Evolutionary conservation across 495 filamentous ascomycete genomes (phyloP).

Genomic region (Hyaloscypha finlandica): DNA sequence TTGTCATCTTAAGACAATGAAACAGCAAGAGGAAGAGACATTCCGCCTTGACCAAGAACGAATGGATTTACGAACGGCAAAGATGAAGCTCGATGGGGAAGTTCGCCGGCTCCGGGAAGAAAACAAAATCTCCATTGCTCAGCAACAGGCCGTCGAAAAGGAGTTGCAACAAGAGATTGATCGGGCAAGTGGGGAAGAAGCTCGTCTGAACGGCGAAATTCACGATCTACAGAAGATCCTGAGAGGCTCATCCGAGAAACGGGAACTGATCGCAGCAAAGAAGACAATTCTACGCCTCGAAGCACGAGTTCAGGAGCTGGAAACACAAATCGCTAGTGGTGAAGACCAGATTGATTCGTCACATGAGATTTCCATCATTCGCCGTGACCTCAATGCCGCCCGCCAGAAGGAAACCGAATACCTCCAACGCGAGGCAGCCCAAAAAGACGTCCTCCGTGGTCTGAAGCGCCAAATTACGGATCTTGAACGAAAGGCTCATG

Average conservation of each 20-base stretch:
- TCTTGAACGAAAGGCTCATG: conserved; percentile 48
- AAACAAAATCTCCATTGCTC: conserved; percentile 49
- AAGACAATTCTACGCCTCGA: conserved; percentile 62
- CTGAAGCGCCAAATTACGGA: conserved; percentile 51
- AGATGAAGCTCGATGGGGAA: conserved; percentile 60
- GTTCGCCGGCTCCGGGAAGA: conserved; percentile 60
- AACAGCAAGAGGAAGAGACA: conserved; percentile 50
- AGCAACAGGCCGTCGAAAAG: conserved; percentile 46
- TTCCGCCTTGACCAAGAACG: conserved; percentile 63
- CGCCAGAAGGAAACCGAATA: conserved; percentile 63
- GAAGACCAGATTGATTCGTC: conserved; percentile 41
- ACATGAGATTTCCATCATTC: conserved; percentile 60
- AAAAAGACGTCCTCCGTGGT: conserved; percentile 53
- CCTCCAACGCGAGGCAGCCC: conserved; percentile 62
- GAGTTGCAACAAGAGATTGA: conserved; percentile 40
- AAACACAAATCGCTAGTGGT: conserved; percentile 39
- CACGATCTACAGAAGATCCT: conserved; percentile 50
- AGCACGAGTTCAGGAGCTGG: conserved; percentile 57
- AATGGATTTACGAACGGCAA: conserved; percentile 59
- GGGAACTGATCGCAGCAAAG: conserved; percentile 38
- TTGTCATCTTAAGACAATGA: conserved; percentile 51
- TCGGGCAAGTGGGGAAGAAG: conserved; percentile 51
- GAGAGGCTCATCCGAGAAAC: conserved; percentile 41
- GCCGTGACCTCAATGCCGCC: conserved; percentile 61
- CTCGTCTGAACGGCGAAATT: conserved; percentile 52